Conservation (phyloP, 2,329 filamentous ascomycete genomes). For the Ophiocordyceps camponoti-leonardi region DNA sequence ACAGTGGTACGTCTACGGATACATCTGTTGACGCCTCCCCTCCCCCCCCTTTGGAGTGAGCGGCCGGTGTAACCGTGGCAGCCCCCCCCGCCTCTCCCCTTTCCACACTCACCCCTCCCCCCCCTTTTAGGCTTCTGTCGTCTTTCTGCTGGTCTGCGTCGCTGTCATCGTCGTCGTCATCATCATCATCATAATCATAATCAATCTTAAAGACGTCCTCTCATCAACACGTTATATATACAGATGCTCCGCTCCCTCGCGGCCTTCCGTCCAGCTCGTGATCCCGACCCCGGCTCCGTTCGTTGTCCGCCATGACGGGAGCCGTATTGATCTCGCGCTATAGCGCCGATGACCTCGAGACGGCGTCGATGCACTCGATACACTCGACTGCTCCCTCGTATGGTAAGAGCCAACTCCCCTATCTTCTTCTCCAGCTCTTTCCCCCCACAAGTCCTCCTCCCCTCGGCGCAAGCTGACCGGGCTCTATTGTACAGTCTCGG, state of each 20-base stretch:
- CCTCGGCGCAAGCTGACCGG: neutral
- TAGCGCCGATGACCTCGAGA: slow-evolving; percentile 43
- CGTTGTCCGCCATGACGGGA: slow-evolving; percentile 14
- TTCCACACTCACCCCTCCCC: neutral
- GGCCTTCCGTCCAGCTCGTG: slow-evolving; percentile 2
- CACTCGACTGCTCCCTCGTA: slow-evolving; percentile 53
- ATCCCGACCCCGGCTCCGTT: neutral
- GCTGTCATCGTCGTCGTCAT: neutral
- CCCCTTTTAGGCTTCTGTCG: neutral
- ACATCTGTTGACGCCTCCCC: neutral
- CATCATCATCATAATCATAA: too few species aligned
- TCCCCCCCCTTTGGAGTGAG: neutral
- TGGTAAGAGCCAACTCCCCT: slow-evolving; percentile 22
- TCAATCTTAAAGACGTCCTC: neutral
- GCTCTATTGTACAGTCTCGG: slow-evolving; percentile 30
- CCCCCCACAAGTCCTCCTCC: too few species aligned
- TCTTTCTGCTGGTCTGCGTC: neutral
- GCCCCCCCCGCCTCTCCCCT: neutral
- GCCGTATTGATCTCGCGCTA: slow-evolving; percentile 15
- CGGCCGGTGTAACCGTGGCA: neutral
- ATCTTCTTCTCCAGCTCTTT: neutral
- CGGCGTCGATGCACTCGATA: slow-evolving; percentile 48
- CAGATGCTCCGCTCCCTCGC: slow-evolving; percentile 1
- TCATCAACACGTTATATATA: neutral
- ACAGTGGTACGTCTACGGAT: neutral